Evolutionary conservation across 306 rosid species (phyloP), one percentile per base, ranked within the genome.

Genomic region (Lagenaria siceraria): DNA sequence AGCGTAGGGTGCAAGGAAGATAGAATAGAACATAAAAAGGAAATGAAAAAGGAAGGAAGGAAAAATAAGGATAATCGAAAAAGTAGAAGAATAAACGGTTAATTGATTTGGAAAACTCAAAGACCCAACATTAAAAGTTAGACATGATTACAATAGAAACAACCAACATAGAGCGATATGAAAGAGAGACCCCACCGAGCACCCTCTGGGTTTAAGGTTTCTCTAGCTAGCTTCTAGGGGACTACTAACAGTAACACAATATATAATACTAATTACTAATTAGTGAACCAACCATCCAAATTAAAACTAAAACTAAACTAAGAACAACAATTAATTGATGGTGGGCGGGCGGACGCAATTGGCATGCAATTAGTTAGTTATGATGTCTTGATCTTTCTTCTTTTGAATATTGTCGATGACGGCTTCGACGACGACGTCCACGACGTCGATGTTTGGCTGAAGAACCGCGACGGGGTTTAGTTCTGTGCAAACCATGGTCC

Each of bases 401-500:
- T 42, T 76, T 62, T 42, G 46, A 17, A 55, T 60, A 10, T 78
- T 70, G 38, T 53, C 69, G 10, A 68, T 74, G 19, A 71, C 74
- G 7, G 71, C 82, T 49, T 73, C 64, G 15, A 48, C 59, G 21
- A 69, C 81, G 1, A 25, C 62, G 51, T 53, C 70, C 65, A 46
- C 78, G 13, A 29, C 64, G 51, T 56, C 76, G 14, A 9, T 18
- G 27, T 22, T 81, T n/a, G 80, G 68, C 14, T 74, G 84, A 15
- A 80, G 75, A 80, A 76, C 75, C 5, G 74, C 83, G 8, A 78
- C 83, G 10, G 83, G 78, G 74, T 31, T 87, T 13, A 80, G 81
- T 40, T 88, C 91, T 0, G 86, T 68, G 38, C 84, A 81, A 40
- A 79, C 87, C 80, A 86, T n/a, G 22, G 86, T 80, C 72, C 78